A percentile compares a stretch with the other conserved stretches of the same genome.
These are phyloP conservation scores for Drosera capensis DNA, from an alignment of 148 eudicot genomes.

Conservation along the genomic window DNA sequence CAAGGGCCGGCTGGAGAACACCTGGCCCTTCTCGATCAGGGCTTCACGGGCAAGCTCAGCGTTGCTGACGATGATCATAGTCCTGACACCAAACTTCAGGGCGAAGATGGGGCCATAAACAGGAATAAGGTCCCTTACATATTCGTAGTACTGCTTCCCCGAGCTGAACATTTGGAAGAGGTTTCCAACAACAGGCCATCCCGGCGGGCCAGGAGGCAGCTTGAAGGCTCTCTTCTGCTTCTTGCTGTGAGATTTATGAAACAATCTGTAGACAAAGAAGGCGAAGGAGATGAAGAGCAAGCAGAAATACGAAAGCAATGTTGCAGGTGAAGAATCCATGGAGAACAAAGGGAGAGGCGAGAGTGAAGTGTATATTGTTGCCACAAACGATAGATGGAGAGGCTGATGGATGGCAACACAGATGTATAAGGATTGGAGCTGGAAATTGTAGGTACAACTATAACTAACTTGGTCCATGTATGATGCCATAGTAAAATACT, in stretches of 20 bases:
- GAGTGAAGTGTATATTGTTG: too few species aligned
- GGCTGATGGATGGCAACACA: too few species aligned
- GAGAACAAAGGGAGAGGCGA: too few species aligned
- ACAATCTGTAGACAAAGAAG: constrained; percentile 13
- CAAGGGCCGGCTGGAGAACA: constrained; percentile 62
- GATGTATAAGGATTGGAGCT: too few species aligned
- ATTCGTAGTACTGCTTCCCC: constrained; percentile 65
- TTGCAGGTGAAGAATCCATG: background rate
- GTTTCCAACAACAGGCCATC: constrained; percentile 85
- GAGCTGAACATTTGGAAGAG: constrained; percentile 76
- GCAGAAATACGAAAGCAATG: constrained; percentile 20
- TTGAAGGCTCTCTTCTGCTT: constrained; percentile 5
- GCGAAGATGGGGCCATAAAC: constrained; percentile 77
- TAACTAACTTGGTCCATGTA: too few species aligned
- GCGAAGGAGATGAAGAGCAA: constrained; percentile 33
- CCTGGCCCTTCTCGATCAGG: constrained; percentile 47
- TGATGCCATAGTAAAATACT: too few species aligned
- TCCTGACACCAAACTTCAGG: constrained; percentile 66
- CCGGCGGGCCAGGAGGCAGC: constrained; percentile 89
- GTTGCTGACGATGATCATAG: constrained; percentile 47
- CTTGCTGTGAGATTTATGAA: constrained; percentile 9
- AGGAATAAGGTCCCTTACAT: constrained; percentile 38
- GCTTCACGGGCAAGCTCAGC: constrained; percentile 59
- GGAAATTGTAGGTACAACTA: too few species aligned
- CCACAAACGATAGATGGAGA: too few species aligned